These are phyloP conservation scores for Alternaria solani DNA, from an alignment of 2,329 filamentous ascomycete genomes.

Conservation along the genomic window DNA sequence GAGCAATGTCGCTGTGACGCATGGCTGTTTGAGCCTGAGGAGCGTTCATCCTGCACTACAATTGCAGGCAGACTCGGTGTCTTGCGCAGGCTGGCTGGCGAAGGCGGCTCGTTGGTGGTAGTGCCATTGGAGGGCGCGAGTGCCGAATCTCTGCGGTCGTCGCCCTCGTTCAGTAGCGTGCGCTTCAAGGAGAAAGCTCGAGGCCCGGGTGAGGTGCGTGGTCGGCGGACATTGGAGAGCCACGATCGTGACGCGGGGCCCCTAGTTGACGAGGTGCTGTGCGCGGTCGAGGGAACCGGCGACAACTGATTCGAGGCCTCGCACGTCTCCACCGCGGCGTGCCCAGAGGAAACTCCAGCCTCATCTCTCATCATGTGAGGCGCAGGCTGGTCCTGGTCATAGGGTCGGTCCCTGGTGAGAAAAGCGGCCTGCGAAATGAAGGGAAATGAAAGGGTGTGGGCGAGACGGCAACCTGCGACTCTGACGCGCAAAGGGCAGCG, in stretches of 20 bases:
- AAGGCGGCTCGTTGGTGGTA: slow-evolving; percentile 40
- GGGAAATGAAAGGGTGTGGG: slow-evolving; percentile 42
- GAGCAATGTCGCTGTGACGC: slow-evolving; percentile 15
- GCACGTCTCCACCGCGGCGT: slow-evolving; percentile 22
- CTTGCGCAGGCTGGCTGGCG: slow-evolving; percentile 44
- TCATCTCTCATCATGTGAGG: slow-evolving; percentile 44
- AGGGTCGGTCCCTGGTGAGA: slow-evolving; percentile 33
- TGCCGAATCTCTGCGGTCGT: slow-evolving; percentile 52
- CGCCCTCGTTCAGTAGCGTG: slow-evolving; percentile 41
- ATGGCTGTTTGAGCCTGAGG: slow-evolving; percentile 11
- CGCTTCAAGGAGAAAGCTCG: slow-evolving; percentile 42
- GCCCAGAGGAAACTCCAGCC: slow-evolving; percentile 34
- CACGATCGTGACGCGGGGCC: slow-evolving; percentile 44
- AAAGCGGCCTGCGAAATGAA: slow-evolving; percentile 42
- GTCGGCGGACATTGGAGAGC: slow-evolving; percentile 49
- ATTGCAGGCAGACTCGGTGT: slow-evolving; percentile 56
- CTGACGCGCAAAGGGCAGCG: slow-evolving; percentile 15
- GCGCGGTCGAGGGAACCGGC: slow-evolving; percentile 23
- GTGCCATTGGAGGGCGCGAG: slow-evolving; percentile 49
- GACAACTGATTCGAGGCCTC: slow-evolving; percentile 19
- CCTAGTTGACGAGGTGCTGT: slow-evolving; percentile 21
- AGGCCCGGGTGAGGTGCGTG: slow-evolving; percentile 49
- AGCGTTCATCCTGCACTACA: slow-evolving; percentile 53
- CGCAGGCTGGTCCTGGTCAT: slow-evolving; percentile 40
- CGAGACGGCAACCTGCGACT: slow-evolving; percentile 24